Percentiles rank a stretch among this genome's conserved stretches.
Conservation (phyloP, 2,329 filamentous ascomycete genomes). For the Epichloe baconii region DNA sequence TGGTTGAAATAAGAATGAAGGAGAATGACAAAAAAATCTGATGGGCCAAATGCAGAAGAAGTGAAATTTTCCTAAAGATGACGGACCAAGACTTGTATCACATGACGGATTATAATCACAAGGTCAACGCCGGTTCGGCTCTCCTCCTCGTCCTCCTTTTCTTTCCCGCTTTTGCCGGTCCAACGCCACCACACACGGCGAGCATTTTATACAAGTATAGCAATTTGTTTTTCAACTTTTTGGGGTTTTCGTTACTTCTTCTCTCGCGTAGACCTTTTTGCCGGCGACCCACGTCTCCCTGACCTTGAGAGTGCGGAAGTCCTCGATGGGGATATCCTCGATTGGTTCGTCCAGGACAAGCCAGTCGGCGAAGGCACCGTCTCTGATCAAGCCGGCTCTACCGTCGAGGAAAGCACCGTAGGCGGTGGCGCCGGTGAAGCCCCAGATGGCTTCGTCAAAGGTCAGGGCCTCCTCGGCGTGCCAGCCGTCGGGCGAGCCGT, state of each 20-base stretch:
- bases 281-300: slow-evolving; percentile 58
- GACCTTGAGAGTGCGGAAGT: slow-evolving; percentile 40
- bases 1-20: no score
- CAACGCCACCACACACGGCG: no score
- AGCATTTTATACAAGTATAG: neutral
- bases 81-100: no score
- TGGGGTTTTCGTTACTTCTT: neutral
- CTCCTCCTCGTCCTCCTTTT: no score
- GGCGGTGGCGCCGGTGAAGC: slow-evolving; percentile 48
- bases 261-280: slow-evolving; percentile 28
- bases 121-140: no score
- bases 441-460: slow-evolving; percentile 44
- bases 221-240: neutral
- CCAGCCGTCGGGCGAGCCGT: slow-evolving; percentile 41
- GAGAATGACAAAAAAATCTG: no score
- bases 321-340: slow-evolving; percentile 35
- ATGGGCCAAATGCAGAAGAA: no score
- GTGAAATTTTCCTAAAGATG: no score
- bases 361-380: slow-evolving; percentile 56
- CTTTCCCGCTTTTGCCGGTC: no score
- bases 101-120: no score
- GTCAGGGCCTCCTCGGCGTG: slow-evolving; percentile 44
- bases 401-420: slow-evolving; percentile 46
- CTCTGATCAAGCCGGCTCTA: slow-evolving; percentile 43
- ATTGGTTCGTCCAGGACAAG: slow-evolving; percentile 51